Evolutionary conservation across 306 rosid genomes (phyloP).

Genomic region (barrel medic (Medicago truncatula)): MtrunA17r5.0-ANR NC_053044.1:29843001-29843500

Average conservation of each 20-base stretch:
- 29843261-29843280: not conserved
- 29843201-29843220: no score
- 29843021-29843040: not conserved
- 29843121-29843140: not conserved
- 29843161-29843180: not conserved
- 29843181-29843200: no score
- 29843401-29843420: conserved; percentile 75
- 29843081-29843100: not conserved
- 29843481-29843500: conserved; percentile 25
- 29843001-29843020: not conserved
- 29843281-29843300: conserved; percentile 8
- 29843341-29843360: conserved; percentile 55
- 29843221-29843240: not conserved
- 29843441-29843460: conserved; percentile 88
- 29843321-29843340: conserved; percentile 7
- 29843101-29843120: not conserved
- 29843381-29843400: conserved; percentile 82
- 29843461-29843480: conserved; percentile 83
- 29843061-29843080: not conserved
- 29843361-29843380: conserved; percentile 76
- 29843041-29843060: not conserved
- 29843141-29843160: not conserved
- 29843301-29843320: conserved; percentile 20
- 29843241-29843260: not conserved
- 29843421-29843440: conserved; percentile 78